Evolutionary conservation across 1,284 basidiomycete genomes (phyloP).

Genomic region (Sutorius eximius): DNA sequence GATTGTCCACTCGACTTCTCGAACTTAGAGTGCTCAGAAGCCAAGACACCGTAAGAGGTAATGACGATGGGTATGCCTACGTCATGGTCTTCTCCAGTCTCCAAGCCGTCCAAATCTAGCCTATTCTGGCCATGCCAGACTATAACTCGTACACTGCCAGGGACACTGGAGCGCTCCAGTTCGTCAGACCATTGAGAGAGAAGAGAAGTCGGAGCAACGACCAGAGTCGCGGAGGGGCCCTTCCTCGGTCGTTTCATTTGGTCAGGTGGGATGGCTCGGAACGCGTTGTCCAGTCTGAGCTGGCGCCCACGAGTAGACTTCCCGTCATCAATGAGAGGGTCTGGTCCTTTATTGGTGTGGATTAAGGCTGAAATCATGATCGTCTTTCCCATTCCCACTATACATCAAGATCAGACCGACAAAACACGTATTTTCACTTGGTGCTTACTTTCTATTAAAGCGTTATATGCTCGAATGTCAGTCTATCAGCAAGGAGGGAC

Average conservation of each 20-base stretch:
- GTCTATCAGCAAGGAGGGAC: background rate
- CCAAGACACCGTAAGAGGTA: conserved; percentile 86
- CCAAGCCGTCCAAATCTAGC: conserved; percentile 65
- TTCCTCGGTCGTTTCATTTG: conserved; percentile 34
- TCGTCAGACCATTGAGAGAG: conserved; percentile 92
- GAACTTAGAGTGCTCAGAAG: conserved; percentile 79
- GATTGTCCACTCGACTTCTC: conserved; percentile 52
- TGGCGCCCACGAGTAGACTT: conserved; percentile 51
- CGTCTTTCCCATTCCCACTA: conserved; percentile 96
- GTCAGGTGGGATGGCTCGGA: conserved; percentile 42
- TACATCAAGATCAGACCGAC: conserved; percentile 12
- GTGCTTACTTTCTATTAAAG: conserved; percentile 46
- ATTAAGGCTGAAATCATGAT: conserved; percentile 94
- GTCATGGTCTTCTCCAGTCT: conserved; percentile 47
- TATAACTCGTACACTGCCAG: conserved; percentile 66
- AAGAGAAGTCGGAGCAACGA: conserved; percentile 92
- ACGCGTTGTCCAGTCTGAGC: conserved; percentile 60
- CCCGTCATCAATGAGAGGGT: conserved; percentile 37
- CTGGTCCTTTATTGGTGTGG: conserved; percentile 68
- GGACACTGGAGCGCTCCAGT: conserved; percentile 70
- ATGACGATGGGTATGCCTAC: conserved; percentile 75
- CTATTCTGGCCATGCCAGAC: conserved; percentile 90
- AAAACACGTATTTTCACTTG: background rate
- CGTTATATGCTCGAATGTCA: conserved; percentile 2
- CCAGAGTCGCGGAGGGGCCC: conserved; percentile 72